Conservation (phyloP, 1,284 basidiomycete genomes). For the Mycosarcoma mackinlayi region DNA sequence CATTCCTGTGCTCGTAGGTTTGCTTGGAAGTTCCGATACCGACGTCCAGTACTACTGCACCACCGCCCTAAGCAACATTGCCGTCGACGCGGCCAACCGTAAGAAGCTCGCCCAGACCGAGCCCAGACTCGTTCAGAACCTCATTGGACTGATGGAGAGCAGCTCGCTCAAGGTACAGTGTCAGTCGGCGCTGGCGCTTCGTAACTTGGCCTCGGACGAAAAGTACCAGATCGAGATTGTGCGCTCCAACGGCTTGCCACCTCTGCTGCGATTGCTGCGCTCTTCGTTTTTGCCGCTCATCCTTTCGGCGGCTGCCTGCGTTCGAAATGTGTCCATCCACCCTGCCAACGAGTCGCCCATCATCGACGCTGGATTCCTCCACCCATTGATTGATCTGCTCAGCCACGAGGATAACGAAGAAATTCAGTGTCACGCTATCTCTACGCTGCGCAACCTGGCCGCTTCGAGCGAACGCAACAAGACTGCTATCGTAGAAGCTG, state of each 20-base stretch:
- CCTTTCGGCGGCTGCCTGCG: constrained; percentile 96
- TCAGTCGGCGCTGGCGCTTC: constrained; percentile 93
- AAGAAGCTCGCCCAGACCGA: constrained; percentile 96
- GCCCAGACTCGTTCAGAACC: constrained; percentile 91
- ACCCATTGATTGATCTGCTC: constrained; percentile 93
- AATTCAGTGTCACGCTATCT: constrained; percentile 99
- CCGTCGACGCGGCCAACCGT: constrained; percentile 76
- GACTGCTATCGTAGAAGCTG: constrained; percentile 95
- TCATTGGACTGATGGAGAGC: constrained; percentile 97
- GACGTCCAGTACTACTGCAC: constrained; percentile 99
- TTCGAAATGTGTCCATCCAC: constrained; percentile 98
- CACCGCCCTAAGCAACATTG: constrained; percentile 97
- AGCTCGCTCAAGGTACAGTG: constrained; percentile 98
- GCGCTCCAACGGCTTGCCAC: constrained; percentile 90
- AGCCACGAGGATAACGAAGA: constrained; percentile 99
- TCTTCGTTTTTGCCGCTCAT: constrained; percentile 99
- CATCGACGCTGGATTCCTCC: constrained; percentile 96
- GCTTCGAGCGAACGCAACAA: constrained; percentile 99
- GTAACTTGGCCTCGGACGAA: constrained; percentile 97
- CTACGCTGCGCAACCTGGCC: constrained; percentile 93
- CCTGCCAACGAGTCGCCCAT: constrained; percentile 98
- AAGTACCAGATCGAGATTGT: constrained; percentile 99
- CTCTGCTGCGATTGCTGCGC: constrained; percentile 91
- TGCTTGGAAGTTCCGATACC: constrained; percentile 96
- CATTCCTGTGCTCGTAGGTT: constrained; percentile 93